Conservation (phyloP, 495 filamentous ascomycete genomes). For the Letharia columbiana region DNA sequence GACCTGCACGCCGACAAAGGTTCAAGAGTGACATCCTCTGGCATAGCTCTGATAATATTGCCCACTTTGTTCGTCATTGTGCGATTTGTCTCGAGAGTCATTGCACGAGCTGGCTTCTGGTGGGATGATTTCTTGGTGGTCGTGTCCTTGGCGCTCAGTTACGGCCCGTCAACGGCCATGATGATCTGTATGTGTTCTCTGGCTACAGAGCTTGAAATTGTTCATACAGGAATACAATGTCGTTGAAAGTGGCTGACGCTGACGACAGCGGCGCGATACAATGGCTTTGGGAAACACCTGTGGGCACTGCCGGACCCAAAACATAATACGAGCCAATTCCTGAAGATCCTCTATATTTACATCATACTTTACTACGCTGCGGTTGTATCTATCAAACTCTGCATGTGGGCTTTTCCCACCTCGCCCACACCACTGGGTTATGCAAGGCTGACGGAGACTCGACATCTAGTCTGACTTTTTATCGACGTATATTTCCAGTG, state of each 20-base stretch:
- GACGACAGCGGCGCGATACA: slow-evolving; percentile 9
- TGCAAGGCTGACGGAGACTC: slow-evolving; percentile 2
- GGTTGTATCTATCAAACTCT: slow-evolving; percentile 17
- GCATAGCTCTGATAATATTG: slow-evolving; percentile 24
- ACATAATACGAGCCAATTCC: slow-evolving; percentile 17
- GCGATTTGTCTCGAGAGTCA: slow-evolving; percentile 28
- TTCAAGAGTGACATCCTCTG: slow-evolving; percentile 11
- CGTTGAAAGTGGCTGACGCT: not conserved
- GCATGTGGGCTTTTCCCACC: slow-evolving; percentile 8
- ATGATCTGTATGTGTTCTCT: slow-evolving; percentile 12
- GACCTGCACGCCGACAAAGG: slow-evolving; percentile 29
- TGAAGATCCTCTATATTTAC: slow-evolving; percentile 22
- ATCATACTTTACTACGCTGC: slow-evolving; percentile 21
- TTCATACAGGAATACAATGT: not conserved
- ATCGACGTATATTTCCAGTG: slow-evolving; percentile 22
- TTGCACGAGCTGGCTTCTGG: slow-evolving; percentile 30
- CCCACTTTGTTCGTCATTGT: slow-evolving; percentile 31
- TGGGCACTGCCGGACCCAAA: slow-evolving; percentile 14
- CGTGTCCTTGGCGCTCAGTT: slow-evolving; percentile 21
- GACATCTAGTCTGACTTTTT: slow-evolving; percentile 18
- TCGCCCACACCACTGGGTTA: not conserved
- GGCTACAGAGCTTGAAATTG: not conserved
- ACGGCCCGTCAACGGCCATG: slow-evolving; percentile 10
- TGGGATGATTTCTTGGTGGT: slow-evolving; percentile 35
- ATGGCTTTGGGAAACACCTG: slow-evolving; percentile 20